Conservation (phyloP, 208 protist species). For the Acanthamoeba healyi region DNA sequence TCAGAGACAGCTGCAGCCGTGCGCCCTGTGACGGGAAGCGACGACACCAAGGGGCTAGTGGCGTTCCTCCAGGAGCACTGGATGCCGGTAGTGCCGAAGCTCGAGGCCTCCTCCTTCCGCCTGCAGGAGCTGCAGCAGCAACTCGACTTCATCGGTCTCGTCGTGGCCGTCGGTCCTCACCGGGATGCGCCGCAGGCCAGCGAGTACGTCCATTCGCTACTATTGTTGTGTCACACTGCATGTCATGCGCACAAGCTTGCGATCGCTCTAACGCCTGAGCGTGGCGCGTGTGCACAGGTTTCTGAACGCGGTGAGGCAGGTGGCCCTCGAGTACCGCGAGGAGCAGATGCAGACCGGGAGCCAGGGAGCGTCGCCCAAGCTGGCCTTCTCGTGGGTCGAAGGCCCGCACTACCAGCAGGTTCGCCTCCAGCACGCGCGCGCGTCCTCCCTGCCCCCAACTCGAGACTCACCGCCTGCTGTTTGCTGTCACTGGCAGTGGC, state of each 20-base stretch:
- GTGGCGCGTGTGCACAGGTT: neutral
- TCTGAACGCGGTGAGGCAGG: neutral
- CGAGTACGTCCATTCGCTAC: too few species aligned
- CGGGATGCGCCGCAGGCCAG: neutral
- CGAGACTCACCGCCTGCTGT: neutral
- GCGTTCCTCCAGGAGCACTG: neutral
- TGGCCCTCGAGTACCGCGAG: neutral
- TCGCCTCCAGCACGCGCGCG: neutral
- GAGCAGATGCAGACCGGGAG: neutral
- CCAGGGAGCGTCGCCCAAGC: neutral
- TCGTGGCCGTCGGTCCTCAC: neutral
- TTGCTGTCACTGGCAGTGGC: too few species aligned
- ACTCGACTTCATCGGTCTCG: neutral
- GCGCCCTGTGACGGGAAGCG: neutral
- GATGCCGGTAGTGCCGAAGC: neutral
- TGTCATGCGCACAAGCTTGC: too few species aligned
- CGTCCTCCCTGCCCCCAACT: too few species aligned
- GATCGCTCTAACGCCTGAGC: too few species aligned
- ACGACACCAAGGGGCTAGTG: neutral
- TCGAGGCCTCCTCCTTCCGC: neutral
- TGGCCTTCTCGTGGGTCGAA: neutral
- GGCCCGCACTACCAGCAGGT: neutral
- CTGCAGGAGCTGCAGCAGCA: neutral
- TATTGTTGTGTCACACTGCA: too few species aligned
- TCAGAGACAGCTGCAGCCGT: too few species aligned